A percentile compares a stretch with the other conserved stretches of the same genome.
Conservation (phyloP, 805 yeast genomes). For the Candida germanica region DNA sequence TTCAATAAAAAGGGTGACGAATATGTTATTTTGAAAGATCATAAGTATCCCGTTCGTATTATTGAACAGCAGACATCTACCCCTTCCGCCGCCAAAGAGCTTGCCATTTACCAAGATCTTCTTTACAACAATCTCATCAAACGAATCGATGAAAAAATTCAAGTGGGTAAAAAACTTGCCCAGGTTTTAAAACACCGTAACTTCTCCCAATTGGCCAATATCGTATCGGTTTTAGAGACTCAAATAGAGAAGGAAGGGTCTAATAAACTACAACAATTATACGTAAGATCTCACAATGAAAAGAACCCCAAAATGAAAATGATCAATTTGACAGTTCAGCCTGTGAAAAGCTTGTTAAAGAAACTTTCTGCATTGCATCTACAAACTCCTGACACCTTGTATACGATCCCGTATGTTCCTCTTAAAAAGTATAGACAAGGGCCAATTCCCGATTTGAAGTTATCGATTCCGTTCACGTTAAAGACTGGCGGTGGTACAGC, state of each 20-base stretch:
- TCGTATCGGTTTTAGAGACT: slow-evolving; percentile 4
- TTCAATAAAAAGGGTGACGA: slow-evolving; percentile 24
- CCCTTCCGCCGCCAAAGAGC: slow-evolving; percentile 10
- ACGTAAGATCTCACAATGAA: slow-evolving; percentile 11
- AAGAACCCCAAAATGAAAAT: slow-evolving; percentile 6
- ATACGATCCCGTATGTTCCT: slow-evolving; percentile 21
- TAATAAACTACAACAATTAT: slow-evolving; percentile 20
- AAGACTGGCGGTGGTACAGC: slow-evolving; percentile 1
- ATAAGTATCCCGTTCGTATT: slow-evolving; percentile 20
- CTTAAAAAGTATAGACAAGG: slow-evolving; percentile 1
- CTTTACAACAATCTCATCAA: slow-evolving; percentile 22
- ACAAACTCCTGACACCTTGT: slow-evolving; percentile 18
- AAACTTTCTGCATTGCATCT: slow-evolving; percentile 7
- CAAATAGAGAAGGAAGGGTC: slow-evolving; percentile 1
- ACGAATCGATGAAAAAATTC: slow-evolving; percentile 26
- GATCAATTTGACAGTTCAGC: slow-evolving; percentile 10
- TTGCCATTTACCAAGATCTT: slow-evolving; percentile 18
- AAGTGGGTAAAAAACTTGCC: slow-evolving; percentile 4
- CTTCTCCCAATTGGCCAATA: neutral
- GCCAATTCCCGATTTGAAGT: slow-evolving; percentile 1
- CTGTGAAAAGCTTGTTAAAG: slow-evolving; percentile 9
- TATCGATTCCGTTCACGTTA: slow-evolving; percentile 11
- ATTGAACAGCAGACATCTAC: slow-evolving; percentile 17
- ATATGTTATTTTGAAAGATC: slow-evolving; percentile 35
- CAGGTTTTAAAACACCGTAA: neutral